phyloP scores from a whole-genome alignment of 2,329 filamentous ascomycete genomes.

The Calonectria pseudoreteaudii region DNA sequence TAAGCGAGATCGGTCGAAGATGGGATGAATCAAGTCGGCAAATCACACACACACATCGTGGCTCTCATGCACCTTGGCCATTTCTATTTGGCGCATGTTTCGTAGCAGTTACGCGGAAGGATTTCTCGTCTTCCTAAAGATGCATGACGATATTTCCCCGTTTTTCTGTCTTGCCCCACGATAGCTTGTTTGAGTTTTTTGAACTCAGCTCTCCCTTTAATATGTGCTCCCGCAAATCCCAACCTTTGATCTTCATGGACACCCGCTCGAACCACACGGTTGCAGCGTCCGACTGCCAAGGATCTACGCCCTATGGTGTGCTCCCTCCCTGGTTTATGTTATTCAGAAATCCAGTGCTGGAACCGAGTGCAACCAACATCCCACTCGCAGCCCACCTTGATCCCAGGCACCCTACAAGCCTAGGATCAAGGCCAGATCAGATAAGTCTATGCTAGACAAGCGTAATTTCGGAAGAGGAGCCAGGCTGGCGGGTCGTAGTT shows the following conservation, averaged over 20 bases:
- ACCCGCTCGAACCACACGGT: not conserved
- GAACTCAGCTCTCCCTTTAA: not conserved
- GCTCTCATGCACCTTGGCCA: not conserved
- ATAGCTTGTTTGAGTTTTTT: not conserved
- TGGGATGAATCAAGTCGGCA: slow-evolving; percentile 10
- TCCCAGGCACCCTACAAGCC: not conserved
- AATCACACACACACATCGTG: not conserved
- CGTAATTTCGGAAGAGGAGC: slow-evolving; percentile 39
- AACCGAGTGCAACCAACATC: not conserved
- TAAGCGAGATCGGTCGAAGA: slow-evolving; percentile 12
- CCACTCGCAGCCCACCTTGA: not conserved
- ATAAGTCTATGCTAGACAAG: slow-evolving; percentile 36
- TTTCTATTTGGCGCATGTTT: not conserved
- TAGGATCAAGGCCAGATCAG: slow-evolving; percentile 32
- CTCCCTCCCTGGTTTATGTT: not conserved
- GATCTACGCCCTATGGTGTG: not conserved
- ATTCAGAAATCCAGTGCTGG: not conserved
- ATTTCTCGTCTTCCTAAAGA: not conserved
- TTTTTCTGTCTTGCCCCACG: not conserved
- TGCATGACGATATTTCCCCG: not conserved
- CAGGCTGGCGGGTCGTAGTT: slow-evolving; percentile 28
- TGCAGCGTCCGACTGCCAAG: not conserved
- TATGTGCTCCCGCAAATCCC: not conserved
- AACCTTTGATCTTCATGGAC: not conserved
- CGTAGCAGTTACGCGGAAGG: not conserved